Percentiles rank a stretch among this genome's conserved stretches.
Conservation (phyloP, 192 early-diverging fungal genomes). For the Piromyces finnis region DNA sequence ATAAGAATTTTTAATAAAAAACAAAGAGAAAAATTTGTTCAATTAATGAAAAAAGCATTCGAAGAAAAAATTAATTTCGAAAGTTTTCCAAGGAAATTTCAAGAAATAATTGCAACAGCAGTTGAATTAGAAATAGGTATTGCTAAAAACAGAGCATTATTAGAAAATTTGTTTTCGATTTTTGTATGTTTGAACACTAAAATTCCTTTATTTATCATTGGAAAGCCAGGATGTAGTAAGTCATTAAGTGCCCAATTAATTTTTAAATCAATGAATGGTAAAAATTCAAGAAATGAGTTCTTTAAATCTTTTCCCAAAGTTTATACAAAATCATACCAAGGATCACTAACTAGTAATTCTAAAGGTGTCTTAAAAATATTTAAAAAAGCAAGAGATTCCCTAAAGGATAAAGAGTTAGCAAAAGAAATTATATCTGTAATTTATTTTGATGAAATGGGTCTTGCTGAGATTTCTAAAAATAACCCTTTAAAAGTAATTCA, state of each 20-base stretch:
- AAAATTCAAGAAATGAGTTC: not conserved
- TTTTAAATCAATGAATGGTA: not conserved
- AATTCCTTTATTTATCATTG: not conserved
- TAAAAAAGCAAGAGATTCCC: not conserved
- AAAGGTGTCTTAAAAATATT: not conserved
- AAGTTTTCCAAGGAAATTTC: not conserved
- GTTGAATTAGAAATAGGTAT: not conserved
- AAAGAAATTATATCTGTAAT: not conserved
- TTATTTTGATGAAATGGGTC: not conserved
- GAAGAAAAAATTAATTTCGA: not conserved
- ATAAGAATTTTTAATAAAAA: not conserved
- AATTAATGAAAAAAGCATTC: not conserved
- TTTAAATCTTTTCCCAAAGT: not conserved
- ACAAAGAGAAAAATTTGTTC: not conserved
- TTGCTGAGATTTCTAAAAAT: not conserved
- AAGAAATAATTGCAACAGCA: not conserved
- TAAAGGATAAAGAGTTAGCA: not conserved
- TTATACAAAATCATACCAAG: not conserved
- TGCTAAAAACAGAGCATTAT: not conserved
- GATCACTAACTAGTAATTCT: not conserved
- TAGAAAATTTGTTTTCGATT: not conserved
- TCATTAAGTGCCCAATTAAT: not conserved
- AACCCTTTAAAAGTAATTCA: not conserved
- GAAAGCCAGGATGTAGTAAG: not conserved
- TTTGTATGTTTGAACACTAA: not conserved